Evolutionary conservation across 2,329 filamentous ascomycete species (phyloP).

Genomic region (Aspergillus pseudoterreus): DNA sequence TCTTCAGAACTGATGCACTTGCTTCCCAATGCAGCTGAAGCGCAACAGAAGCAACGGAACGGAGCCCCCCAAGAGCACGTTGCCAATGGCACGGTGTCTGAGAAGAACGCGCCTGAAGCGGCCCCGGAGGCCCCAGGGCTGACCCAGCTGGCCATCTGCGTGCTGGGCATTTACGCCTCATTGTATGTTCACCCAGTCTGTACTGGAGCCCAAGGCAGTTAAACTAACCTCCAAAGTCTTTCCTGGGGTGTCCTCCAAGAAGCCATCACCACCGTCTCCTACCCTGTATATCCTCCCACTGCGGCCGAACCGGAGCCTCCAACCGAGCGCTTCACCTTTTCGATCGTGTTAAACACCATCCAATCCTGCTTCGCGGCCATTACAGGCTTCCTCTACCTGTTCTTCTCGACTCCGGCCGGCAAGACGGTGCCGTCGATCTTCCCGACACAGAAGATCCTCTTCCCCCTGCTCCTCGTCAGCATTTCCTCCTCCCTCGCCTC

Average conservation of each 20-base stretch:
- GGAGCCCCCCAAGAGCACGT: slow-evolving; percentile 19
- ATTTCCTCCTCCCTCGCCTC: slow-evolving; percentile 83
- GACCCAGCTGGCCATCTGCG: slow-evolving; percentile 75
- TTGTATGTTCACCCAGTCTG: slow-evolving; percentile 59
- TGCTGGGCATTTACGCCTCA: slow-evolving; percentile 93
- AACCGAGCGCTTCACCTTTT: slow-evolving; percentile 79
- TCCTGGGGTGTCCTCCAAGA: slow-evolving; percentile 97
- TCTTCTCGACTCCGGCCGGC: slow-evolving; percentile 56
- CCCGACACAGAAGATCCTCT: slow-evolving; percentile 69
- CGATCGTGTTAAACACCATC: slow-evolving; percentile 93
- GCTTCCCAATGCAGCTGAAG: slow-evolving; percentile 29
- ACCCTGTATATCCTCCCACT: slow-evolving; percentile 59
- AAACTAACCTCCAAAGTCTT: slow-evolving; percentile 53
- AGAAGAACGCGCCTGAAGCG: slow-evolving; percentile 21
- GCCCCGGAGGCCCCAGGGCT: slow-evolving; percentile 53
- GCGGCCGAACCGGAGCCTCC: slow-evolving; percentile 33
- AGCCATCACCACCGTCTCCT: slow-evolving; percentile 88
- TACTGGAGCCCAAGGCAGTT: background rate
- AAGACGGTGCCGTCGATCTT: slow-evolving; percentile 58
- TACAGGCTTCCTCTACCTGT: slow-evolving; percentile 78
- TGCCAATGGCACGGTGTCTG: slow-evolving; percentile 19
- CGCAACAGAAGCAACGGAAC: slow-evolving; percentile 27
- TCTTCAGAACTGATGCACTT: slow-evolving; percentile 62
- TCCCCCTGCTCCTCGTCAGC: slow-evolving; percentile 78
- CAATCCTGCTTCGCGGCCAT: slow-evolving; percentile 85